phyloP scores from a whole-genome alignment of 75 land plant genomes.

The Cryptomeria japonica region DNA sequence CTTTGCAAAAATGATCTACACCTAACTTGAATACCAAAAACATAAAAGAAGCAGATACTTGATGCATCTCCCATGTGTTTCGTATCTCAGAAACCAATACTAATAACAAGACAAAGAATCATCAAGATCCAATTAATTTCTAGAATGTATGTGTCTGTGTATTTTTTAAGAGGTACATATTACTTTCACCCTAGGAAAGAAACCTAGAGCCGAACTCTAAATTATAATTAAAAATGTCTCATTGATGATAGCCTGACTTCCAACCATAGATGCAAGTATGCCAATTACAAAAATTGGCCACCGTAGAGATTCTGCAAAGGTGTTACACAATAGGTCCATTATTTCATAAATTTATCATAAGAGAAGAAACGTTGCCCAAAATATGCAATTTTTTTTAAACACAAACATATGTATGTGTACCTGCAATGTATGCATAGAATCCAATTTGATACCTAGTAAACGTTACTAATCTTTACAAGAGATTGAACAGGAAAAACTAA shows the following conservation, averaged over 20 bases:
- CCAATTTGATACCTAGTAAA: too few species aligned
- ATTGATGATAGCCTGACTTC: conserved; percentile 43
- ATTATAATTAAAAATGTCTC: conserved; percentile 35
- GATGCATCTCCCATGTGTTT: conserved; percentile 40
- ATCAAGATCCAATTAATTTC: too few species aligned
- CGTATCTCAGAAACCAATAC: conserved; percentile 28
- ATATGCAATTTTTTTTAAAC: too few species aligned
- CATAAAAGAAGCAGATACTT: too few species aligned
- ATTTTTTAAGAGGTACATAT: conserved; percentile 30
- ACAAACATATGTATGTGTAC: too few species aligned
- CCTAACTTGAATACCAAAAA: too few species aligned
- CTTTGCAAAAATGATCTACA: neutral
- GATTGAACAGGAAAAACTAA: too few species aligned
- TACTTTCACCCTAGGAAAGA: conserved; percentile 44
- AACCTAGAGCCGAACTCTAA: conserved; percentile 31
- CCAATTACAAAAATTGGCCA: conserved; percentile 47
- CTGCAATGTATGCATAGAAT: too few species aligned
- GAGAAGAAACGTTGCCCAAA: neutral
- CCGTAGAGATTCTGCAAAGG: conserved; percentile 22
- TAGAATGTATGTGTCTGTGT: conserved; percentile 41
- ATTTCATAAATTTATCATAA: neutral
- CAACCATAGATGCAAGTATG: conserved; percentile 39
- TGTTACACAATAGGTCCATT: neutral
- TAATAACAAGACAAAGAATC: too few species aligned
- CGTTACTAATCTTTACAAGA: too few species aligned